Evolutionary conservation across 345 rosid genomes (phyloP), one percentile per base, ranked within the genome.

Genomic region (Psidium friedrichsthalianum): DNA sequence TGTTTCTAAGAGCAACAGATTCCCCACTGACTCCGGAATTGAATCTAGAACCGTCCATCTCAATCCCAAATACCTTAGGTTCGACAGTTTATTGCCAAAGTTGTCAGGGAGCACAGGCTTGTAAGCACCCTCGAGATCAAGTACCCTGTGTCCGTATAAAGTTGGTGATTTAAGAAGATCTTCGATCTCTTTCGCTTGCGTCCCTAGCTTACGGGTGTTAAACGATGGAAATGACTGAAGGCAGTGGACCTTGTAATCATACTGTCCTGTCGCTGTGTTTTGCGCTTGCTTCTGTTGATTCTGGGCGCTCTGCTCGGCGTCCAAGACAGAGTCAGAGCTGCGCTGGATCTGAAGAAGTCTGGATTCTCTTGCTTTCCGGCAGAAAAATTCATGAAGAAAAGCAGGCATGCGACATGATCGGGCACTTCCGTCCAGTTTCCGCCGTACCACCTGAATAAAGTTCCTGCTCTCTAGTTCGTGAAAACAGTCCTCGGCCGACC

Each of bases 121-220:
- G 87, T 90, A 87, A 5, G 86, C 89, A 52, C 61, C 80, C 56
- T 90, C 92, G 0, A 88, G 87, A 85, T 90, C 92, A 64, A 90
- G 86, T 18, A 88, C 82, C n/a, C 58, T 87, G n/a, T n/a, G 2
- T 3, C 12, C 5, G 2, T 3, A n/a, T 56, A 4, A 56, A 9
- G 2, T 55, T 55, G 57, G 16, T 27, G 81, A 42, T 24, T 54
- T 69, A 2, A 88, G 83, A 40, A 90, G 58, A 7, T 24, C 40
- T 29, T 21, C 83, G 8, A 86, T 42, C 82, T 83, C 89, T 16
- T 11, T 69, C 13, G 86, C 87, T 11, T 85, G 85, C 21, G 25
- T 82, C 29, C 58, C 90, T 21, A 84, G 82, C 56, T 56, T 86
- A 52, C 54, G 18, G 6, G 83, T 82, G 80, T 82, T 29, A 52